A percentile compares a stretch with the other conserved stretches of the same genome.
These are phyloP conservation scores for Botrytis elliptica DNA, from an alignment of 2,329 filamentous ascomycete species.

Conservation along the genomic window DNA sequence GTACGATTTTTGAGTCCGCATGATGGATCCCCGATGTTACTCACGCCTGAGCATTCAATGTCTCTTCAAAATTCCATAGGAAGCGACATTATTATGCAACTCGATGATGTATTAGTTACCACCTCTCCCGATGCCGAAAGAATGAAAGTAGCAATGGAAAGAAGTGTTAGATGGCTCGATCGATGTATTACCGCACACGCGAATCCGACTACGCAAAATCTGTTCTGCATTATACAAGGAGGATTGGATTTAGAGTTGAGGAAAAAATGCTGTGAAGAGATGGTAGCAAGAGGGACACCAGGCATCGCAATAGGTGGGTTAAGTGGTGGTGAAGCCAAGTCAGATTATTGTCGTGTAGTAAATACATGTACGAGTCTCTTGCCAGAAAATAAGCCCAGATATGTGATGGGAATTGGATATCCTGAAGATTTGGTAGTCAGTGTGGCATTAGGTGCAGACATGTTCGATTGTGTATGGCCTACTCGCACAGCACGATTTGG, in stretches of 20 bases:
- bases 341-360: conserved; percentile 88
- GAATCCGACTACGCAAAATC: conserved; percentile 78
- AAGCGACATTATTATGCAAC: conserved; percentile 98
- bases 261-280: conserved; percentile 76
- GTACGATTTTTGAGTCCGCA: conserved; percentile 96
- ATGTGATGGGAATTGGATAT: conserved; percentile 98
- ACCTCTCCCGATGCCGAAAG: conserved; percentile 85
- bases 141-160: conserved; percentile 93
- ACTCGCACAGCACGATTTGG: conserved; percentile 94
- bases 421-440: conserved; percentile 94
- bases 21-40: conserved; percentile 91
- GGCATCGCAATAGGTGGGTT: conserved; percentile 95
- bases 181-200: conserved; percentile 88
- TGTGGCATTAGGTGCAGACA: conserved; percentile 90
- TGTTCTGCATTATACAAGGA: conserved; percentile 98
- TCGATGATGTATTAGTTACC: conserved; percentile 96
- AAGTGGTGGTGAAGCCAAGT: conserved; percentile 92
- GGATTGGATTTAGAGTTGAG: conserved; percentile 87
- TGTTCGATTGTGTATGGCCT: conserved; percentile 99
- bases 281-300: conserved; percentile 88
- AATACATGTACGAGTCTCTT: conserved; percentile 79
- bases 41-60: conserved; percentile 97
- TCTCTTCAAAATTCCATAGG: conserved; percentile 94
- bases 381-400: conserved; percentile 90
- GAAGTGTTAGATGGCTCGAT: conserved; percentile 93